Base-by-base conservation (phyloP, 495 filamentous ascomycete species). In the Friedmanniomyces endolithicus region DNA sequence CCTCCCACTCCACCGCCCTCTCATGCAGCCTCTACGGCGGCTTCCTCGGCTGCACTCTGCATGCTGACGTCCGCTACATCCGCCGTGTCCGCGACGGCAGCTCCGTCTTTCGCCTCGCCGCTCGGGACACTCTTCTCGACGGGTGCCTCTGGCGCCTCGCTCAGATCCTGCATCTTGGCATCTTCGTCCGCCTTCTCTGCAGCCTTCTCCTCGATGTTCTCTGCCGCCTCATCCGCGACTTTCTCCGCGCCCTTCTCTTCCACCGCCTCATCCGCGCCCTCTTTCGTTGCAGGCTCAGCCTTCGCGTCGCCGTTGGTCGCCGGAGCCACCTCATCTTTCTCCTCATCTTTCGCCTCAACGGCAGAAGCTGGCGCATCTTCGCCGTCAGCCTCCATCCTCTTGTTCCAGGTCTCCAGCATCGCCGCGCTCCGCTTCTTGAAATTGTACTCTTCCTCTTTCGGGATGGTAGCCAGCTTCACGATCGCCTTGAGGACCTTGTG, bases 401-500 rank as follows among this genome's bases (percentile, higher is more conserved):
- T 82, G 68, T 86, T 90, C 88, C 88, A 95, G 68, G 78, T 83
- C 52, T 83, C 81, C 16, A 95, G 72, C 34, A 95, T 74, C 17
- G 74, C 71, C 55, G 84, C 75, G 35, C 85, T 85, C 31, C 89
- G 83, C 48, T 80, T 69, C 68, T 88, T 88, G 80, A 95, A 90
- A 25, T 83, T 72, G 70, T 82, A 90, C 55, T 90, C 83, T 25
- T 88, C 84, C 50, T 96, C 89, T 39, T 80, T 82, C 4, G 89
- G 89, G 57, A 95, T 94, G 3, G 76, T 74, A 17, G 76, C 69
- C 1, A 95, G 74, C 72, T 92, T 94, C 60, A 94, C 74, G 63
- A 96, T 90, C 39, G 81, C 87, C 71, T 88, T 90, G 45, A 95
- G 75, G 9, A 96, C 89, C 71, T 95, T 95, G 76, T 94, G 86